phyloP scores from a whole-genome alignment of 306 rosid species.

The Quercus suber region DNA sequence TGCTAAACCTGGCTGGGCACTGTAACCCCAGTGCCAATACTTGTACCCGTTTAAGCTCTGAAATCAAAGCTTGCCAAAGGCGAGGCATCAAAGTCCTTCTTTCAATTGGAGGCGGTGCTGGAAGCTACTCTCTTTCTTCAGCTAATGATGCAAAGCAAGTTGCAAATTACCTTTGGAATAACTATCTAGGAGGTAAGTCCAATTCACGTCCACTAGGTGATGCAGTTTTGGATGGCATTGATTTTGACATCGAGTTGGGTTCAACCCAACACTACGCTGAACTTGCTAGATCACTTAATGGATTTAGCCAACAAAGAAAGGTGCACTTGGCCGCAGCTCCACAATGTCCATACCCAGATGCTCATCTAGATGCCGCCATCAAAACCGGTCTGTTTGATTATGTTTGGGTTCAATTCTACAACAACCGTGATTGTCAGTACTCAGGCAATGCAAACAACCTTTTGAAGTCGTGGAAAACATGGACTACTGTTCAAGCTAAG shows the following conservation, averaged over 20 bases:
- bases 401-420: slow-evolving; percentile 80
- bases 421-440: slow-evolving; percentile 55
- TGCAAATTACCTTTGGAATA: slow-evolving; percentile 48
- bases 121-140: slow-evolving; percentile 43
- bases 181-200: slow-evolving; percentile 52
- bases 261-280: slow-evolving; percentile 28
- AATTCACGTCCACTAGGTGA: slow-evolving; percentile 47
- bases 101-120: slow-evolving; percentile 52
- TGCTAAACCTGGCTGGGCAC: slow-evolving; percentile 45
- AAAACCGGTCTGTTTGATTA: slow-evolving; percentile 50
- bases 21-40: slow-evolving; percentile 26
- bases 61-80: slow-evolving; percentile 42
- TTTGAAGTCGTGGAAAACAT: slow-evolving; percentile 49
- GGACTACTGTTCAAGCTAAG: slow-evolving; percentile 38
- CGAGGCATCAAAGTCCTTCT: slow-evolving; percentile 50
- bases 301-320: slow-evolving; percentile 13
- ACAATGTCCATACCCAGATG: slow-evolving; percentile 56
- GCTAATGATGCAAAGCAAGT: slow-evolving; percentile 41
- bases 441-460: slow-evolving; percentile 34
- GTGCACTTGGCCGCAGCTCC: slow-evolving; percentile 55
- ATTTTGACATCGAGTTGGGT: slow-evolving; percentile 56
- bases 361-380: slow-evolving; percentile 34
- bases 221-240: slow-evolving; percentile 54
- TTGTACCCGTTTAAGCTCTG: slow-evolving; percentile 30
- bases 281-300: slow-evolving; percentile 34